Evolutionary conservation across 2,329 filamentous ascomycete genomes (phyloP), one percentile per base, ranked within the genome.

Genomic region (Colletotrichum tofieldiae): DNA sequence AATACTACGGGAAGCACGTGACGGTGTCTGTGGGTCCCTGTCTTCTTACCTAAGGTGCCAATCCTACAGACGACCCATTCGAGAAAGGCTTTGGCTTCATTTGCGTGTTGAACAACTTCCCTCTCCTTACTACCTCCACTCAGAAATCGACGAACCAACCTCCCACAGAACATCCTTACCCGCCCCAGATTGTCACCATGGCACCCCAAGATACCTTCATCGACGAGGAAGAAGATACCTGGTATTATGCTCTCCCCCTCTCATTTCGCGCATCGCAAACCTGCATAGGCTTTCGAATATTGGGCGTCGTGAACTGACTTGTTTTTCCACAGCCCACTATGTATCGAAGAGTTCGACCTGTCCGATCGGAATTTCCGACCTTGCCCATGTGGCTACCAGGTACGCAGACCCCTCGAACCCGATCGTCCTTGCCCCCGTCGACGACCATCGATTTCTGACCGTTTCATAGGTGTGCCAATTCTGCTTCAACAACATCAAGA

Each of bases 401-500:
- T 98, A 89, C 75, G 88, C 67, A 37, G 14, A 29, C 16, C 35
- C 39, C 20, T n/a, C 32, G 16, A 23, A 23, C 39, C 4, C 54
- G 47, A 54, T 14, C 29, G 18, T 16, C 23, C 7, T n/a, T 49
- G 26, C 20, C 23, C 1, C 41, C 37, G 26, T 18, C n/a, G 32
- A 35, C 65, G 39, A 64, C 18, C 45, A 18, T 54, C 54, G 52
- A 69, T 55, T 26, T 64, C 60, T 72, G 39, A 72, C 66, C 14
- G 65, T 65, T 59, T 64, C 32, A 56, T 78, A 98, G 95, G 96
- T 99, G 82, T 99, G 96, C 84, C 97, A 99, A 87, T 99, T 99
- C 84, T 99, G 96, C 85, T 99, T 96, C 87, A 98, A 99, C 85
- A 99, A 98, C 82, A 97, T 99, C 82, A 97, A 97, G 85, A 97